Conservation (phyloP, 2,329 filamentous ascomycete species). For the Celoporthe dispersa region DNA sequence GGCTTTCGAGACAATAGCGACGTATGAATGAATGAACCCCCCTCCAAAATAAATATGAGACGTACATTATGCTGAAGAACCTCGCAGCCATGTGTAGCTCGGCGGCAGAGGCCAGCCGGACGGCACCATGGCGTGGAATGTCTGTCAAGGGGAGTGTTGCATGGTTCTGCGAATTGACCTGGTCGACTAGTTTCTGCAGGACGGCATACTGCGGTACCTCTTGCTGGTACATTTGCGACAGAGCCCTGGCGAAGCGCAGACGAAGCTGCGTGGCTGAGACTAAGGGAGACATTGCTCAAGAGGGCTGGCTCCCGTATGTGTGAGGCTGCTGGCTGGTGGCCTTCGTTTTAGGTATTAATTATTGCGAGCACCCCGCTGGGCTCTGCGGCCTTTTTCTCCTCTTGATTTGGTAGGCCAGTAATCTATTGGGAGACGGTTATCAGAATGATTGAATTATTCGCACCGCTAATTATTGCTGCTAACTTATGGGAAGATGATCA, state of each 20-base stretch:
- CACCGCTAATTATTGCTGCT: not conserved
- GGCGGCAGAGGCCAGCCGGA: slow-evolving; percentile 50
- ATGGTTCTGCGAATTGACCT: slow-evolving; percentile 5
- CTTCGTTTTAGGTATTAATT: not conserved
- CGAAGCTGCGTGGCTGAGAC: slow-evolving; percentile 25
- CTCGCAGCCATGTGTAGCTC: slow-evolving; percentile 49
- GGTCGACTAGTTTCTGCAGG: slow-evolving; percentile 28
- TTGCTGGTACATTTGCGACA: slow-evolving; percentile 34
- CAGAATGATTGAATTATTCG: not conserved
- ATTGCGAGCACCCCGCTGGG: not conserved
- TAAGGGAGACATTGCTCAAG: not conserved
- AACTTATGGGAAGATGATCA: not conserved
- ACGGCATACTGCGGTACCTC: slow-evolving; percentile 35
- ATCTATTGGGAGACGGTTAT: not conserved
- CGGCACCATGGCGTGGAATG: slow-evolving; percentile 49
- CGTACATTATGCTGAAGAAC: slow-evolving; percentile 46
- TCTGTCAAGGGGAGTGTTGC: slow-evolving; percentile 12
- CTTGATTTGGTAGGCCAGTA: not conserved
- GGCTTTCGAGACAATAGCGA: not conserved
- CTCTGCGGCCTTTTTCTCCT: not conserved
- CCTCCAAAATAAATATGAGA: no score
- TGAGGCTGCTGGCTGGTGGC: not conserved
- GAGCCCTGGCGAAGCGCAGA: slow-evolving; percentile 26
- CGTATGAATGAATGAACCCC: no score
- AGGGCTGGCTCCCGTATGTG: not conserved